phyloP scores from a whole-genome alignment of 176 grass and related monocot species.

The Triticum monococcum region DNA sequence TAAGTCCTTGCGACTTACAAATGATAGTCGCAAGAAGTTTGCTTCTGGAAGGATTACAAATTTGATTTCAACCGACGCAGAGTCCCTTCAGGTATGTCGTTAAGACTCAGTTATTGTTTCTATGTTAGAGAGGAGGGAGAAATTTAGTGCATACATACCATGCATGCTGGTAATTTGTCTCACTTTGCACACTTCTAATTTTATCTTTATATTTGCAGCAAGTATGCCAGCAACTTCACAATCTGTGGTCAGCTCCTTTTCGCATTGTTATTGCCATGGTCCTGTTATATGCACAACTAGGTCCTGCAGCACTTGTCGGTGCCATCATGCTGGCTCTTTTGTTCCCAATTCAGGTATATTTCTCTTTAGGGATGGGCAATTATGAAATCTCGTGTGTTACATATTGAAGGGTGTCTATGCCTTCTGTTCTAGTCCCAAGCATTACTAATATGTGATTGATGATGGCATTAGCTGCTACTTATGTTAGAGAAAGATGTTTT shows the following conservation, averaged over 20 bases:
- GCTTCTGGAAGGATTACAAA: slow-evolving; percentile 95
- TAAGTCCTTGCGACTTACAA: slow-evolving; percentile 85
- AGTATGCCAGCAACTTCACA: slow-evolving; percentile 97
- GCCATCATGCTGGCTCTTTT: slow-evolving; percentile 85
- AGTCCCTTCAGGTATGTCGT: slow-evolving; percentile 79
- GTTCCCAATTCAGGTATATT: slow-evolving; percentile 83
- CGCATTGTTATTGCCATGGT: slow-evolving; percentile 79
- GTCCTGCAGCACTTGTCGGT: slow-evolving; percentile 77
- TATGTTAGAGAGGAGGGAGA: slow-evolving; percentile 4
- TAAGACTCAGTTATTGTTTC: slow-evolving; percentile 4
- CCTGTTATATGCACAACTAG: slow-evolving; percentile 78
- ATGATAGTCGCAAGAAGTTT: slow-evolving; percentile 83
- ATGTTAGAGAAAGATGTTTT: slow-evolving; percentile 21
- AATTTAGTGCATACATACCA: not conserved
- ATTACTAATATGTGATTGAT: not conserved
- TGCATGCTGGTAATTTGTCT: slow-evolving; percentile 13
- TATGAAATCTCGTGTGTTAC: not conserved
- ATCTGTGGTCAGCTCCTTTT: slow-evolving; percentile 99
- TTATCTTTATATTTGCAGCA: slow-evolving; percentile 62
- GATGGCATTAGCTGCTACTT: not conserved
- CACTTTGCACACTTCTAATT: slow-evolving; percentile 21
- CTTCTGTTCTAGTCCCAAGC: too few relatives aligned
- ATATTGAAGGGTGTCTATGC: slow-evolving; percentile 11
- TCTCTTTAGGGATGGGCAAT: slow-evolving; percentile 22
- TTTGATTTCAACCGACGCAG: slow-evolving; percentile 92